A percentile compares a stretch with the other conserved stretches of the same genome.
Conservation (phyloP, 164 flowering plant species). For the Taxillus chinensis region DNA sequence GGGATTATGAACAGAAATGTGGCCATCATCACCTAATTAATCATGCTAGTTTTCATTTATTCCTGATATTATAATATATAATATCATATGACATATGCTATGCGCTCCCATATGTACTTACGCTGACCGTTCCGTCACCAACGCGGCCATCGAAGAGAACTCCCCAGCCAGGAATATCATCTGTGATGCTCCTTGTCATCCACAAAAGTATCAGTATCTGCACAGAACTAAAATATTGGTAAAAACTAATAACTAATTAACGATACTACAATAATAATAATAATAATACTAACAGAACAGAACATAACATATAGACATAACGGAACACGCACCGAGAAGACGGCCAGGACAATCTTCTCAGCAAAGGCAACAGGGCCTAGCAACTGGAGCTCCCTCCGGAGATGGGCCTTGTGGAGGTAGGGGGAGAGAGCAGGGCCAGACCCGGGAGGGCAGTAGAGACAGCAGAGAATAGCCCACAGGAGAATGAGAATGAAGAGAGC, state of each 20-base stretch:
- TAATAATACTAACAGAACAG: no score
- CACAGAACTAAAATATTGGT: background rate
- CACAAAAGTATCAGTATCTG: conserved; percentile 69
- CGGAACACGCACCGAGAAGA: conserved; percentile 50
- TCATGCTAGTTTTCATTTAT: no score
- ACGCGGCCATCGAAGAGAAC: conserved; percentile 62
- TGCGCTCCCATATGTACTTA: conserved; percentile 20
- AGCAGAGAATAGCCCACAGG: conserved; percentile 62
- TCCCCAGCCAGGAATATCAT: conserved; percentile 91
- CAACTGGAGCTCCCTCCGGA: conserved; percentile 60
- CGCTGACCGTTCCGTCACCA: conserved; percentile 90
- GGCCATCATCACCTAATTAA: conserved; percentile 68
- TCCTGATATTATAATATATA: no score
- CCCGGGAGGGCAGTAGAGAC: conserved; percentile 39
- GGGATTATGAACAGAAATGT: conserved; percentile 85
- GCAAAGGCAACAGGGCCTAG: conserved; percentile 90
- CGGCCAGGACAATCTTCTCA: conserved; percentile 64
- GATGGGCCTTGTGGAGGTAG: conserved; percentile 58
- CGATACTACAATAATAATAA: no score
- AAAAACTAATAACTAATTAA: no score
- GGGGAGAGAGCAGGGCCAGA: conserved; percentile 35
- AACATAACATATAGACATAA: no score
- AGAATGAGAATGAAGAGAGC: conserved; percentile 57
- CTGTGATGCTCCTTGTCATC: conserved; percentile 91
- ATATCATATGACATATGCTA: no score